phyloP scores from a whole-genome alignment of 306 rosid species.

The Abrus pulchellus region DNA sequence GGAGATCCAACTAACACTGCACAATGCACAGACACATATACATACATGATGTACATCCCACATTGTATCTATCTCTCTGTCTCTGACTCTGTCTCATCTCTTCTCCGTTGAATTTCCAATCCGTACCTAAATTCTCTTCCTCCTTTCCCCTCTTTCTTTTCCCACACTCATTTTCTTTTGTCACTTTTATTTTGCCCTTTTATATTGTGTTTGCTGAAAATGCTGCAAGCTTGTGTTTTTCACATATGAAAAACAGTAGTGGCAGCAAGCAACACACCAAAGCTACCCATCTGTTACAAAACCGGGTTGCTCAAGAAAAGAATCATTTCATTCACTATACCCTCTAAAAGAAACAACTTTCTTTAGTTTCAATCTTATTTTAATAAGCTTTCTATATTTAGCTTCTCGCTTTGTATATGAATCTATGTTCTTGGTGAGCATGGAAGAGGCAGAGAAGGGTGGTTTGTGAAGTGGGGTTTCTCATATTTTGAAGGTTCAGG shows the following conservation, averaged over 20 bases:
- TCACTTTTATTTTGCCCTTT: constrained; percentile 28
- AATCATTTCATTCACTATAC: constrained; percentile 44
- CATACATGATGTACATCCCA: constrained; percentile 11
- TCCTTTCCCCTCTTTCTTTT: not conserved
- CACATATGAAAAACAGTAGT: constrained; percentile 32
- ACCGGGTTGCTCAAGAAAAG: constrained; percentile 60
- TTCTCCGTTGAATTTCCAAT: constrained; percentile 47
- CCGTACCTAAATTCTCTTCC: constrained; percentile 47
- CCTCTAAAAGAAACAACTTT: constrained; percentile 29
- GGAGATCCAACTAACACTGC: constrained; percentile 4
- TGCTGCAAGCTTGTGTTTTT: constrained; percentile 41
- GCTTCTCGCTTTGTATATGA: constrained; percentile 33
- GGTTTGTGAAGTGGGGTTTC: constrained; percentile 28
- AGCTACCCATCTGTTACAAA: constrained; percentile 37
- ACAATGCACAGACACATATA: constrained; percentile 5
- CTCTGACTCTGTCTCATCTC: constrained; percentile 35
- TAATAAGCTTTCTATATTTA: constrained; percentile 35
- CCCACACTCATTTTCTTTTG: not conserved
- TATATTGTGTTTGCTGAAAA: not conserved
- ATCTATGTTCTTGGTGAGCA: constrained; percentile 47
- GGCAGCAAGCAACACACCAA: constrained; percentile 1
- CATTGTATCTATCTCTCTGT: constrained; percentile 29
- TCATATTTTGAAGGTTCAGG: constrained; percentile 43
- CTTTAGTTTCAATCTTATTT: constrained; percentile 29
- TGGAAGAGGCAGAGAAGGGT: constrained; percentile 37